Evolutionary conservation across 1,284 basidiomycete genomes (phyloP).

Genomic region (Irpex lacteus): DNA sequence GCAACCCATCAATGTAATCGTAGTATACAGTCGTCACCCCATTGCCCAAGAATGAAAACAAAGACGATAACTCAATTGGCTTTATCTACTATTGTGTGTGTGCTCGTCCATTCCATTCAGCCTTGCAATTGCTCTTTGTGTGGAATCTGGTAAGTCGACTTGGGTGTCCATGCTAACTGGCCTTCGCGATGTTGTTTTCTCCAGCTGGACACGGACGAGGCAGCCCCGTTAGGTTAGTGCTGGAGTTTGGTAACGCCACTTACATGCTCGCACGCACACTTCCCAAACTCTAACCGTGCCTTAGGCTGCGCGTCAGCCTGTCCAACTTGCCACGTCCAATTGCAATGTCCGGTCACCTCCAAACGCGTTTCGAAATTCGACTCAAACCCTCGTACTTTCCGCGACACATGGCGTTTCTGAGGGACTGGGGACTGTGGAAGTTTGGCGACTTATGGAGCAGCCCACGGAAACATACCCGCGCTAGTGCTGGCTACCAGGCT

Average conservation of each 20-base stretch:
- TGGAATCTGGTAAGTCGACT: background rate
- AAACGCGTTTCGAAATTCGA: no score
- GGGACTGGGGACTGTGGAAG: no score
- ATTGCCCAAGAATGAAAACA: conserved; percentile 4
- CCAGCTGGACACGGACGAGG: background rate
- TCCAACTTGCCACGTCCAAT: no score
- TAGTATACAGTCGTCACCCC: conserved; percentile 11
- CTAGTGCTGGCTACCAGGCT: no score
- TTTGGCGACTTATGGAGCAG: no score
- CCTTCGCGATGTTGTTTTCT: background rate
- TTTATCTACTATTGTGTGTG: background rate
- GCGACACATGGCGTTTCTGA: no score
- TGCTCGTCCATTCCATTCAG: no score
- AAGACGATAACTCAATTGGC: conserved; percentile 1
- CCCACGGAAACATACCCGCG: no score
- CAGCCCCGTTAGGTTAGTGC: background rate
- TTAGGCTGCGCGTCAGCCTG: no score
- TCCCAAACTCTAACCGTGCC: background rate
- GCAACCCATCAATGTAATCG: conserved; percentile 12
- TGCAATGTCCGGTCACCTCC: no score
- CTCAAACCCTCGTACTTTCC: no score
- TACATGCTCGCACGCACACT: background rate
- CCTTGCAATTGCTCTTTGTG: background rate
- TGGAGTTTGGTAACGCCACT: background rate
- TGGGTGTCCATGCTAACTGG: background rate